phyloP scores from a whole-genome alignment of 176 grass and related monocot species.

The Oryza coarctata region DNA sequence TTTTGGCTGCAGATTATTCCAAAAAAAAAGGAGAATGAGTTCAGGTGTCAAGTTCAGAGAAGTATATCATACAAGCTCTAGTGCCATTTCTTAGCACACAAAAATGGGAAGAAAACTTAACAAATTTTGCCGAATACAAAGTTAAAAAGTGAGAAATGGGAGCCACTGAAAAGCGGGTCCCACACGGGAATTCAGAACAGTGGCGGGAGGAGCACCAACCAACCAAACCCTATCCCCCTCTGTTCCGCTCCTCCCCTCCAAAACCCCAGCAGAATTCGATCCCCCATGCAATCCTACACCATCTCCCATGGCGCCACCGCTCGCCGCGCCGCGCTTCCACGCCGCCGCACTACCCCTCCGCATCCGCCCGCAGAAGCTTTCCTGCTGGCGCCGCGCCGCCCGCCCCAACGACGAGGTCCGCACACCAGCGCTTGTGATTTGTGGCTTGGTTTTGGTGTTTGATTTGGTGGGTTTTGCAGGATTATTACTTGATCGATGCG shows the following conservation, averaged over 20 bases:
- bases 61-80: too few species aligned
- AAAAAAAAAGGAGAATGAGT: background rate
- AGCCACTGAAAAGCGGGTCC: background rate
- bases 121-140: background rate
- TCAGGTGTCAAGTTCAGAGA: too few species aligned
- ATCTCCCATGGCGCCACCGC: slow-evolving; percentile 54
- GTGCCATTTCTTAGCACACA: background rate
- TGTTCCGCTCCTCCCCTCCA: slow-evolving; percentile 21
- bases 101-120: background rate
- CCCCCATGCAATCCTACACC: slow-evolving; percentile 20
- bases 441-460: background rate
- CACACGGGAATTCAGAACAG: slow-evolving; percentile 25
- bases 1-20: background rate
- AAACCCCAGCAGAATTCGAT: slow-evolving; percentile 41
- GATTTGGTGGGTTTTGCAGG: slow-evolving; percentile 32
- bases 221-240: slow-evolving; percentile 73
- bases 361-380: slow-evolving; percentile 28
- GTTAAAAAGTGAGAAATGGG: background rate
- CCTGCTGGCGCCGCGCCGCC: slow-evolving; percentile 43
- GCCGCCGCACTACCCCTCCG: slow-evolving; percentile 17
- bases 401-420: slow-evolving; percentile 53
- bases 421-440: background rate
- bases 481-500: slow-evolving; percentile 72
- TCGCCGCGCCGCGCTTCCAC: slow-evolving; percentile 45
- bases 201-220: slow-evolving; percentile 51